phyloP scores from a whole-genome alignment of 768 basidiomycete species.

The Trametes coccinea region DNA sequence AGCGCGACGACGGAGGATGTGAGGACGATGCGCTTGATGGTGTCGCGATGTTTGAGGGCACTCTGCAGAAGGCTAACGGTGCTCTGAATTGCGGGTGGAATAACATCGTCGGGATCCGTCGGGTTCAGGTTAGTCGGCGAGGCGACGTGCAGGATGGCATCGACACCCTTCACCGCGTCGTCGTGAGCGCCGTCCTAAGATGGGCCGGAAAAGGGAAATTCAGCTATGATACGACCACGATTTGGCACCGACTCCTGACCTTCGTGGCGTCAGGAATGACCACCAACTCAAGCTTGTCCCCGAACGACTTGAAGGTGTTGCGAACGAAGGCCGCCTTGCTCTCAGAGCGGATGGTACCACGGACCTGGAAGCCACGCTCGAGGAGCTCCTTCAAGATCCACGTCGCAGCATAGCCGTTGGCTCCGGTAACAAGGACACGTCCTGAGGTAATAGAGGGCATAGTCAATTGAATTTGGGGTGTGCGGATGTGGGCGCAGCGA shows the following conservation, averaged over 20 bases:
- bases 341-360: conserved; percentile 45
- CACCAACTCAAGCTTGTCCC: conserved; percentile 41
- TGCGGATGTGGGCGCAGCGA: background rate
- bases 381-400: conserved; percentile 38
- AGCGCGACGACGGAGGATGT: conserved; percentile 64
- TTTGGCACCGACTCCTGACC: conserved; percentile 22
- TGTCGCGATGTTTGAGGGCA: conserved; percentile 46
- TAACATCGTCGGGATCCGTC: conserved; percentile 44
- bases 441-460: conserved; percentile 32
- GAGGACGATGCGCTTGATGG: conserved; percentile 66
- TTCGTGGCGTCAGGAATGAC: conserved; percentile 49
- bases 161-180: conserved; percentile 47
- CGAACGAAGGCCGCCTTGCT: conserved; percentile 46
- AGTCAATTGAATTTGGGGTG: background rate
- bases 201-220: no score
- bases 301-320: conserved; percentile 37
- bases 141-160: conserved; percentile 42
- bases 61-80: conserved; percentile 63
- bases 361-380: conserved; percentile 40
- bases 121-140: conserved; percentile 34
- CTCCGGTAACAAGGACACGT: conserved; percentile 31
- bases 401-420: conserved; percentile 30
- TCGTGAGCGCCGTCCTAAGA: conserved; percentile 40
- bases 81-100: conserved; percentile 71
- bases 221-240: no score